Percentiles rank a stretch among this genome's conserved stretches.
These are phyloP conservation scores for Lycium barbarum DNA, from an alignment of 257 asterid genomes.

Conservation along the genomic window DNA sequence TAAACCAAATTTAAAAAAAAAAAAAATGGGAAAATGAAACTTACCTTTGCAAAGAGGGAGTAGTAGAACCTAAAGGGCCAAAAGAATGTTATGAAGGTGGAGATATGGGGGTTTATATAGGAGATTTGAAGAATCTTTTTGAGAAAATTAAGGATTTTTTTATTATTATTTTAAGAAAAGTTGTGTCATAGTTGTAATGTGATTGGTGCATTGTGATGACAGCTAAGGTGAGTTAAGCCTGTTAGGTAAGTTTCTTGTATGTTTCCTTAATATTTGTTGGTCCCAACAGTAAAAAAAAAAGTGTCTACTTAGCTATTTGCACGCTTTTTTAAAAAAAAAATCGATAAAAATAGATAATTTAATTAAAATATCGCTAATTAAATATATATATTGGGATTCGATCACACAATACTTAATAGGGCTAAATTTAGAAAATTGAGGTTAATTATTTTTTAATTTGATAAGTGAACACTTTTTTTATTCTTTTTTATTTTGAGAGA, in stretches of 20 bases:
- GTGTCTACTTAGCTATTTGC: too few relatives aligned
- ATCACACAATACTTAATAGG: too few relatives aligned
- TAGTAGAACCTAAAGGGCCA: background rate
- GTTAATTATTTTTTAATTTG: too few relatives aligned
- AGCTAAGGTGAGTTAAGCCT: constrained; percentile 9
- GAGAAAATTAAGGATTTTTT: background rate
- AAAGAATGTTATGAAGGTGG: background rate
- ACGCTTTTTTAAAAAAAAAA: too few relatives aligned
- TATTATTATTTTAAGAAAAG: constrained; percentile 17
- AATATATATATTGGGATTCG: too few relatives aligned
- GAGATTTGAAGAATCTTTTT: background rate
- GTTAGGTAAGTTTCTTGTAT: background rate
- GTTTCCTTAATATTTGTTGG: too few relatives aligned
- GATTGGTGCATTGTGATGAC: constrained; percentile 2
- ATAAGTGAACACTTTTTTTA: too few relatives aligned
- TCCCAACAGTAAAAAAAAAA: too few relatives aligned
- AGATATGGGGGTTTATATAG: constrained; percentile 9
- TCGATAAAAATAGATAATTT: too few relatives aligned
- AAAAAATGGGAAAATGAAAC: background rate
- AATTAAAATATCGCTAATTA: too few relatives aligned
- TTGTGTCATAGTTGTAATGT: background rate
- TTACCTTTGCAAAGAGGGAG: background rate
- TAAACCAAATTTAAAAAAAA: background rate
- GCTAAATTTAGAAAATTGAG: too few relatives aligned
- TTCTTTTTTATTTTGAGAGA: background rate